phyloP scores from a whole-genome alignment of 202 grass and related monocot genomes.

The Carex arenaria region DNA sequence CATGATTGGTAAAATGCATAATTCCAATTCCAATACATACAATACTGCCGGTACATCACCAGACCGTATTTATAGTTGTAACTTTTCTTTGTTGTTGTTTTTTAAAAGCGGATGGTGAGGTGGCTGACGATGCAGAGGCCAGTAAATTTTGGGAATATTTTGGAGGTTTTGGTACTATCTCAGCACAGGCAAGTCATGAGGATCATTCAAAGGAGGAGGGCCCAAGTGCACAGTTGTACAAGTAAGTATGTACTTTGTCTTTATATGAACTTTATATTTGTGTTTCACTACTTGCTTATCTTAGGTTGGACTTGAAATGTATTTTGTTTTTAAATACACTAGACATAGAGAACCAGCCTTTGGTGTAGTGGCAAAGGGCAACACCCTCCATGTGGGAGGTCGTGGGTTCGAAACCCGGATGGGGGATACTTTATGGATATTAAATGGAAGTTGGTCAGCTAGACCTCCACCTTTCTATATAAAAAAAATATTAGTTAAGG shows the following conservation, averaged over 20 bases:
- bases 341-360: neutral
- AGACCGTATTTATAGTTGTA: neutral
- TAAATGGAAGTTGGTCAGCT: too few relatives aligned
- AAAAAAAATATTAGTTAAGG: neutral
- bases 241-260: slow-evolving; percentile 33
- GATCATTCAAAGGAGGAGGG: slow-evolving; percentile 33
- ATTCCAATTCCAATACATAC: neutral
- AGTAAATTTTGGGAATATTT: slow-evolving; percentile 95
- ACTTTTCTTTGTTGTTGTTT: slow-evolving; percentile 6
- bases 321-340: neutral
- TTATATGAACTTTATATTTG: neutral
- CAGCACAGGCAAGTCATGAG: slow-evolving; percentile 45
- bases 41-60: neutral
- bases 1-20: slow-evolving; percentile 61
- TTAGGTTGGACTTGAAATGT: neutral
- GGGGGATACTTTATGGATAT: too few relatives aligned
- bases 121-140: slow-evolving; percentile 77
- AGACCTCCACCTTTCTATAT: too few relatives aligned
- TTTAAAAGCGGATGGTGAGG: slow-evolving; percentile 61
- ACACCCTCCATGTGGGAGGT: too few relatives aligned
- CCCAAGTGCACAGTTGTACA: slow-evolving; percentile 39
- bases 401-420: too few relatives aligned
- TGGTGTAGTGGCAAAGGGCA: too few relatives aligned
- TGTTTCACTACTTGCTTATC: slow-evolving; percentile 11
- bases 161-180: slow-evolving; percentile 91